A percentile compares a stretch with the other conserved stretches of the same genome.
Conservation (phyloP, 441 rosid species). For the Manihot esculenta region DNA sequence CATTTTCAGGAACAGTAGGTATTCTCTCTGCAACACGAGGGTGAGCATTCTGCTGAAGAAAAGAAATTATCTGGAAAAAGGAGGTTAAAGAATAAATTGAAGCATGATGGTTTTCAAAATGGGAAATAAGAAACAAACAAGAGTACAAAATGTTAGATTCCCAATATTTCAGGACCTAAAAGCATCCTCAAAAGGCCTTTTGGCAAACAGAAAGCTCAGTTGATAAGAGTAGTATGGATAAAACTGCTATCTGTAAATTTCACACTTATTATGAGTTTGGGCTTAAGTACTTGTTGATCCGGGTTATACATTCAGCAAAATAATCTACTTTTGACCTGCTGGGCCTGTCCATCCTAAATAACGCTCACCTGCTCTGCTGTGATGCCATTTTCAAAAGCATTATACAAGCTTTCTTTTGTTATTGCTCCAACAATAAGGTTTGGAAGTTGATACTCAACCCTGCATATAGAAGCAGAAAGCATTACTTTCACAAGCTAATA, state of each 20-base stretch:
- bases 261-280: neutral
- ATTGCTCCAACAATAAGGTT: slow-evolving; percentile 88
- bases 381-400: slow-evolving; percentile 92
- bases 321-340: neutral
- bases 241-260: neutral
- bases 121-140: neutral
- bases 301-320: neutral
- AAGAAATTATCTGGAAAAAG: slow-evolving; percentile 65
- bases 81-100: slow-evolving; percentile 14
- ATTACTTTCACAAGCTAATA: slow-evolving; percentile 3
- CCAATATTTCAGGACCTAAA: neutral
- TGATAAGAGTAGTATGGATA: neutral
- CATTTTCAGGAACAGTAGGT: slow-evolving; percentile 92
- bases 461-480: slow-evolving; percentile 36
- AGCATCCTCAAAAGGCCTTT: neutral
- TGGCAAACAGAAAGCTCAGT: neutral
- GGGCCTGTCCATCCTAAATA: neutral
- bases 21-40: slow-evolving; percentile 76
- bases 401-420: slow-evolving; percentile 87
- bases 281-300: neutral
- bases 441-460: slow-evolving; percentile 95
- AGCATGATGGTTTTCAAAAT: slow-evolving; percentile 9
- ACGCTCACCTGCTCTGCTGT: slow-evolving; percentile 71
- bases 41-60: slow-evolving; percentile 94
- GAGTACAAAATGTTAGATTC: neutral